These are phyloP conservation scores for Cyclostephanos invisitatus DNA, from an alignment of 108 stramenopile species.

Conservation along the genomic window DNA sequence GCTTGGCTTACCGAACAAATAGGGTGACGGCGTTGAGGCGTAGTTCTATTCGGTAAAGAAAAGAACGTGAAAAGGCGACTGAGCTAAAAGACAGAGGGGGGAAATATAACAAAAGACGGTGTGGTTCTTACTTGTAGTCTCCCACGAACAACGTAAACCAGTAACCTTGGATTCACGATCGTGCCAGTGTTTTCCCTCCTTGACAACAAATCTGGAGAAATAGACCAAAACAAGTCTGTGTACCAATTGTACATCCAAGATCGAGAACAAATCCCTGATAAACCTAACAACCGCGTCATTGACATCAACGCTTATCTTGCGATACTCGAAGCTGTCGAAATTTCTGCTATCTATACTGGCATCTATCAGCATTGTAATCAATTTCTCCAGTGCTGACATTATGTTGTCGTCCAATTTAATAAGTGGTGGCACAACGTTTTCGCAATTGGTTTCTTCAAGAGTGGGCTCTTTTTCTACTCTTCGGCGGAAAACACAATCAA, in stretches of 20 bases:
- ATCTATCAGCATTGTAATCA: slow-evolving; percentile 77
- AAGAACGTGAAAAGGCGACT: slow-evolving; percentile 8
- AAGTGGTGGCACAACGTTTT: slow-evolving; percentile 51
- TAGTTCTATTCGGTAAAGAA: slow-evolving; percentile 52
- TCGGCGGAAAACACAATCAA: slow-evolving; percentile 54
- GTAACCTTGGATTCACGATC: slow-evolving; percentile 76
- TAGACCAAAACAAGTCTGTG: slow-evolving; percentile 74
- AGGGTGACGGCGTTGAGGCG: slow-evolving; percentile 84
- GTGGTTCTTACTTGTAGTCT: slow-evolving; percentile 46
- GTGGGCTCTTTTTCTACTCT: slow-evolving; percentile 21
- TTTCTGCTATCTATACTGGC: slow-evolving; percentile 82
- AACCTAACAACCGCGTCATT: slow-evolving; percentile 85
- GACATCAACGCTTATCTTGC: slow-evolving; percentile 84
- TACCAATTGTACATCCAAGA: slow-evolving; percentile 65
- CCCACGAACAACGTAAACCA: slow-evolving; percentile 84
- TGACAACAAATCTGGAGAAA: slow-evolving; percentile 70
- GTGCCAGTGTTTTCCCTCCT: slow-evolving; percentile 73
- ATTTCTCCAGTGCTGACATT: slow-evolving; percentile 56
- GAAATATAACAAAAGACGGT: background rate
- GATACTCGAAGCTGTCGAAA: slow-evolving; percentile 83
- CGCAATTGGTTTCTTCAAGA: slow-evolving; percentile 16
- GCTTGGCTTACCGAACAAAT: slow-evolving; percentile 47
- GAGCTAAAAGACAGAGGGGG: background rate
- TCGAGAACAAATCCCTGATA: slow-evolving; percentile 80
- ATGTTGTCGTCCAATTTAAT: slow-evolving; percentile 72